Conservation (phyloP, 106 monocot species). For the Phalaenopsis equestris region DNA sequence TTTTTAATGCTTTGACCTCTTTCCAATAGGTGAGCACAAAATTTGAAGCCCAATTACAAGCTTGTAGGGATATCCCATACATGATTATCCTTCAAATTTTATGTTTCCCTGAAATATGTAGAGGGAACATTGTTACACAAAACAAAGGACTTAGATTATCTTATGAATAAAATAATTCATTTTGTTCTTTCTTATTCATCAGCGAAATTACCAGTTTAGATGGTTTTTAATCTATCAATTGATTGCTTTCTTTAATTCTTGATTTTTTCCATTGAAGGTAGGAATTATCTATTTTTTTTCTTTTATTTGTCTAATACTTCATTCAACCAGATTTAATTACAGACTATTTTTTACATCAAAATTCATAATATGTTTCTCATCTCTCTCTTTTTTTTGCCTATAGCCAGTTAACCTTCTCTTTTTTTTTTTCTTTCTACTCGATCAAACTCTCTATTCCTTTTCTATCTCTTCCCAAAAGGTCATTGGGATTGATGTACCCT, state of each 20-base stretch:
- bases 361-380: background rate
- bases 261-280: background rate
- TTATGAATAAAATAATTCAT: background rate
- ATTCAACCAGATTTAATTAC: background rate
- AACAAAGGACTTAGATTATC: background rate
- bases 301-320: background rate
- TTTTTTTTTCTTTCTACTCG: background rate
- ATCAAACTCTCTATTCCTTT: background rate
- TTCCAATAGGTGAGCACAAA: background rate
- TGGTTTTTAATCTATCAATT: background rate
- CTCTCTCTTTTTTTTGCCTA: background rate
- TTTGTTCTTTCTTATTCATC: background rate
- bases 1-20: too few species aligned
- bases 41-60: background rate
- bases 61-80: background rate
- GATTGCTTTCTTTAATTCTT: background rate
- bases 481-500: background rate
- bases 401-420: background rate
- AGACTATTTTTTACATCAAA: background rate
- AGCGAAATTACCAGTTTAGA: background rate
- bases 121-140: background rate
- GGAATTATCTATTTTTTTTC: background rate
- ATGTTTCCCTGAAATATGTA: background rate
- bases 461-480: background rate
- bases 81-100: slow-evolving; percentile 2